Evolutionary conservation across 176 grass and related monocot genomes (phyloP).

Genomic region (Cocos nucifera): DNA sequence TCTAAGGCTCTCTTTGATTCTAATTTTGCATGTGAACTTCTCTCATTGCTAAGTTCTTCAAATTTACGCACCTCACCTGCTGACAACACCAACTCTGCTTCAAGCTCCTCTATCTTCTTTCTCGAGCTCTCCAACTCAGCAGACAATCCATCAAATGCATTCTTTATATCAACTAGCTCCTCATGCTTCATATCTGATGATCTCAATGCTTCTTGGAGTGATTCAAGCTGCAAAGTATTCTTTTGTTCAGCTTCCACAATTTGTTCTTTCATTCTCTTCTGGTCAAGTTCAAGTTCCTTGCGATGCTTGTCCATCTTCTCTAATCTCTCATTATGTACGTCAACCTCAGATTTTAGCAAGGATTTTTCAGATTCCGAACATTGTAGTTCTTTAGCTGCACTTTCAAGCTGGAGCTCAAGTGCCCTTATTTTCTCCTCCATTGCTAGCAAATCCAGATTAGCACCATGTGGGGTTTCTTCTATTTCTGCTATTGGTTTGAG

Average conservation of each 20-base stretch:
- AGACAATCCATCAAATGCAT: conserved; percentile 26
- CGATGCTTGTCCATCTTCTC: conserved; percentile 43
- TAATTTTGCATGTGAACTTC: conserved; percentile 40
- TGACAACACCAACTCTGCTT: conserved; percentile 37
- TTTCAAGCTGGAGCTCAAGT: conserved; percentile 27
- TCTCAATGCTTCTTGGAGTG: conserved; percentile 58
- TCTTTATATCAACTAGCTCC: conserved; percentile 53
- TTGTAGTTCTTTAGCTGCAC: conserved; percentile 12
- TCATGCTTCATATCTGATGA: conserved; percentile 42
- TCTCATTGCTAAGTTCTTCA: conserved; percentile 58
- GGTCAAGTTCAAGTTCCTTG: conserved; percentile 71
- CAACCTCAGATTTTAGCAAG: conserved; percentile 22
- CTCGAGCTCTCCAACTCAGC: conserved; percentile 50
- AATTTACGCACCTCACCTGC: conserved; percentile 44
- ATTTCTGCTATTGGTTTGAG: conserved; percentile 26
- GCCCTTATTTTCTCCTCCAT: conserved; percentile 23
- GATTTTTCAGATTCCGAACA: conserved; percentile 27
- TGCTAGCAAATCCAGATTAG: conserved; percentile 1
- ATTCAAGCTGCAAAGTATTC: conserved; percentile 43
- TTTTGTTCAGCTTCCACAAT: conserved; percentile 66
- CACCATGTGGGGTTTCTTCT: conserved; percentile 4
- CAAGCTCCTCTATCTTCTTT: conserved; percentile 50
- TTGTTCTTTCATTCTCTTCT: conserved; percentile 35
- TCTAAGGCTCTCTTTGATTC: conserved; percentile 62
- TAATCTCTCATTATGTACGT: conserved; percentile 28